Conservation (phyloP, 108 stramenopile species). For the Skeletonema menzelii region DNA sequence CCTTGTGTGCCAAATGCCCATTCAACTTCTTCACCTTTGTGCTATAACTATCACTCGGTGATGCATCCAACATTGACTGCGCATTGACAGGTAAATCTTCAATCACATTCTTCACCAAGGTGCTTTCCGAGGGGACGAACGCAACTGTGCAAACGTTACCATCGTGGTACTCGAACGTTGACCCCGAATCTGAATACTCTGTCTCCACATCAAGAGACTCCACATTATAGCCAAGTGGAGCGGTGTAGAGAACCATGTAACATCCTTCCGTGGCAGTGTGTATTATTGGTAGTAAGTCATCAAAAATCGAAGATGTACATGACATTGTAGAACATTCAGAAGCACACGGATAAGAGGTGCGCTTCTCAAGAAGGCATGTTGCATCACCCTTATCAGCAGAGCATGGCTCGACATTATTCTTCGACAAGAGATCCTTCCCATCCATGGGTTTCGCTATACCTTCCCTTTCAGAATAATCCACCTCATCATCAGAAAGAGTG, state of each 20-base stretch:
- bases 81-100: conserved; percentile 55
- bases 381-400: conserved; percentile 34
- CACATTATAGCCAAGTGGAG: conserved; percentile 61
- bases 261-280: conserved; percentile 65
- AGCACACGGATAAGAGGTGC: conserved; percentile 54
- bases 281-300: conserved; percentile 39
- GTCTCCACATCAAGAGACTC: conserved; percentile 48
- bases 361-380: conserved; percentile 45
- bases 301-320: conserved; percentile 72
- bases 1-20: conserved; percentile 63
- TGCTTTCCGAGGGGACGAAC: conserved; percentile 65
- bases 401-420: conserved; percentile 50
- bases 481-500: conserved; percentile 12
- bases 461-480: conserved; percentile 11
- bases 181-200: conserved; percentile 57
- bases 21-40: conserved; percentile 48
- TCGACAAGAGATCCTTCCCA: conserved; percentile 55
- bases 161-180: conserved; percentile 37
- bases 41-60: conserved; percentile 17
- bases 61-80: conserved; percentile 49
- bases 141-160: conserved; percentile 73
- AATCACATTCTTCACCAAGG: conserved; percentile 54
- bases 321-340: conserved; percentile 71
- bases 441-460: conserved; percentile 6
- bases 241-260: conserved; percentile 73